Evolutionary conservation across 2,329 filamentous ascomycete genomes (phyloP), one percentile per base, ranked within the genome.

Genomic region (Hymenoscyphus fraxineus): DNA sequence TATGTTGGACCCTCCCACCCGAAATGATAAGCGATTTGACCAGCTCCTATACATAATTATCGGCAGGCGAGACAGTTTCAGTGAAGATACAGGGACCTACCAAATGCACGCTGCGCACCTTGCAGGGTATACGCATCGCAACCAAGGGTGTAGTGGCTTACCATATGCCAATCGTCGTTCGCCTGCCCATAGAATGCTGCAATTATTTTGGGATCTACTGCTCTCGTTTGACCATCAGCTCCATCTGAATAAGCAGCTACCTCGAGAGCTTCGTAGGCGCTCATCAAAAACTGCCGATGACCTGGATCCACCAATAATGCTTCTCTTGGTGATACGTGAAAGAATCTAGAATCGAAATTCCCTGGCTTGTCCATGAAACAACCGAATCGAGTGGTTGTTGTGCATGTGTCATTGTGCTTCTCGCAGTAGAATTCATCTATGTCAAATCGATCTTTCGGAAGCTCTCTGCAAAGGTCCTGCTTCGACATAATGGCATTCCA

Each of bases 271-370:
- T 93, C 90, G 70, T 92, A 93, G 0, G 89, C 89, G 2, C 90
- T 92, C 15, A 88, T 85, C 39, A 94, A 78, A 2, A 89, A 88
- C 70, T 93, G 81, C 68, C 91, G 84, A 74, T 92, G 90, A 83
- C 91, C 91, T 0, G 91, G 91, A 74, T 93, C 90, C 1, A 89
- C 92, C 74, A 93, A 89, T 59, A 85, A 84, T 41, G 91, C 90
- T 77, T 93, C 90, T 69, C 89, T 86, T 6, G 90, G 89, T 41
- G 89, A 92, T 87, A 93, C 92, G 77, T 91, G 92, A 83, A 93
- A 93, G 78, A 93, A 93, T 0, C 87, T 82, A 22, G 89, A 87
- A 70, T 93, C 90, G 73, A 93, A 93, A 58, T 88, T 80, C 64
- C 89, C 88, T 0, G 90, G 89, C 67, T 92, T 84, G 66, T 91